Base-by-base conservation (phyloP, 495 filamentous ascomycete species). In the Aspergillus saccharolyticus region DNA sequence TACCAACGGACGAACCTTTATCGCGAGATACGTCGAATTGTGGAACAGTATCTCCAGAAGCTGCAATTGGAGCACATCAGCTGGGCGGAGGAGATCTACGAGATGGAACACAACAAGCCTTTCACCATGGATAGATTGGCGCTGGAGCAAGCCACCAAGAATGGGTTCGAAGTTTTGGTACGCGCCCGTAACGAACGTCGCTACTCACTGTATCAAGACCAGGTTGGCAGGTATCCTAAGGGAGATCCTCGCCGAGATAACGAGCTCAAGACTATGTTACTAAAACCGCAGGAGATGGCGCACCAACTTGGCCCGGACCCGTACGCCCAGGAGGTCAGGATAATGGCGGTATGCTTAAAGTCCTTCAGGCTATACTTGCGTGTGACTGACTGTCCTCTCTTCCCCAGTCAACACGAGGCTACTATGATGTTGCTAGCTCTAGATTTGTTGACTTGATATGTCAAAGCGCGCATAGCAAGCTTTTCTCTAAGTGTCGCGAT, bases 381-480 rank as follows among this genome's bases (percentile, higher is more conserved):
- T 18, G 18, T 39, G 24, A 22, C 30, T 42, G 28, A 25, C 12
- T 33, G 24, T 16, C 6, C n/a, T 0, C 30, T 28, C 24, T 25
- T 47, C 45, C n/a, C n/a, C 61, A 80, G 78, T 70, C 62, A 17
- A 66, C 78, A 0, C 65, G 73, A 6, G 79, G 70, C 0, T 85
- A 84, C 55, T 86, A 86, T 51, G 71, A 80, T 10, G 65, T 82
- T 16, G 82, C 82, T 0, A 77, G 67, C 21, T 68, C 60, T 1
- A 65, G 81, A 14, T 80, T 84, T 47, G 59, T 80, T 0, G 81
- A 85, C 33, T 60, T 67, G 0, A 63, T 85, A 0, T 80, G 75
- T 28, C 70, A 77, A 56, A 68, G 69, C 1, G 69, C 83, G 0
- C 65, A 81, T 18, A 65, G 62, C 0, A 78, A 80, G 46, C 56